Percentiles rank a stretch among this genome's conserved stretches.
Conservation (phyloP, 2,329 filamentous ascomycete species). For the Diaporthe sp. region DNA sequence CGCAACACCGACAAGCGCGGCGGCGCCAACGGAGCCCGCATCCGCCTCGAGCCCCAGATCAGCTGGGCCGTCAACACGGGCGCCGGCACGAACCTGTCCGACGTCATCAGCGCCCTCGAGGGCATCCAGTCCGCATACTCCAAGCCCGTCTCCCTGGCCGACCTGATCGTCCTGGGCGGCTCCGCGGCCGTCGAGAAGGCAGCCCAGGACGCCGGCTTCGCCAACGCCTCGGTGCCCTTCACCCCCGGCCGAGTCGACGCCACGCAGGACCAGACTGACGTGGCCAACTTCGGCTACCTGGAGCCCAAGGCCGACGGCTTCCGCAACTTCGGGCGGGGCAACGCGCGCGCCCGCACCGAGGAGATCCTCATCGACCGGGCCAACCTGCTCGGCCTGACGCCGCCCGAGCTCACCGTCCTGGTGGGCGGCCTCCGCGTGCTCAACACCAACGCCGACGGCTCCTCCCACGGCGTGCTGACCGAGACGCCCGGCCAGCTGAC, state of each 20-base stretch:
- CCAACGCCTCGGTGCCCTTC: conserved; percentile 73
- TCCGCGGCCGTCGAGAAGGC: conserved; percentile 78
- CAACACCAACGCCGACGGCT: conserved; percentile 77
- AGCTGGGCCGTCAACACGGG: conserved; percentile 81
- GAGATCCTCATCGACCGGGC: conserved; percentile 78
- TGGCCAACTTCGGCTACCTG: conserved; percentile 71
- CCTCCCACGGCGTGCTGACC: conserved; percentile 75
- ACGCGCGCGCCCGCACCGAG: conserved; percentile 71
- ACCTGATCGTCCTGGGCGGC: conserved; percentile 79
- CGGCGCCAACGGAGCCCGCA: conserved; percentile 81
- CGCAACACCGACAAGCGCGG: conserved; percentile 82
- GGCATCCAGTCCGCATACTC: conserved; percentile 48
- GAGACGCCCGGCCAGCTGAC: conserved; percentile 74
- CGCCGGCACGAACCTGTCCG: conserved; percentile 72
- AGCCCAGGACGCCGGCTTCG: conserved; percentile 50
- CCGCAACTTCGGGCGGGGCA: conserved; percentile 79
- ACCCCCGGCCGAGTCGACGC: conserved; percentile 78
- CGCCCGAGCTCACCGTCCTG: conserved; percentile 76
- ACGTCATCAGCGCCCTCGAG: conserved; percentile 68
- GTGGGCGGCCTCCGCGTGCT: conserved; percentile 77
- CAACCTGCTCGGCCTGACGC: conserved; percentile 74
- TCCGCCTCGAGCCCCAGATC: conserved; percentile 77
- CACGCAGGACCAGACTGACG: conserved; percentile 77
- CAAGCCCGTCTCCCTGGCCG: conserved; percentile 80
- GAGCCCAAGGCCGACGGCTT: conserved; percentile 78